Conservation (phyloP, 371 early-diverging fungal species). For the Mortierella sp. region DNA sequence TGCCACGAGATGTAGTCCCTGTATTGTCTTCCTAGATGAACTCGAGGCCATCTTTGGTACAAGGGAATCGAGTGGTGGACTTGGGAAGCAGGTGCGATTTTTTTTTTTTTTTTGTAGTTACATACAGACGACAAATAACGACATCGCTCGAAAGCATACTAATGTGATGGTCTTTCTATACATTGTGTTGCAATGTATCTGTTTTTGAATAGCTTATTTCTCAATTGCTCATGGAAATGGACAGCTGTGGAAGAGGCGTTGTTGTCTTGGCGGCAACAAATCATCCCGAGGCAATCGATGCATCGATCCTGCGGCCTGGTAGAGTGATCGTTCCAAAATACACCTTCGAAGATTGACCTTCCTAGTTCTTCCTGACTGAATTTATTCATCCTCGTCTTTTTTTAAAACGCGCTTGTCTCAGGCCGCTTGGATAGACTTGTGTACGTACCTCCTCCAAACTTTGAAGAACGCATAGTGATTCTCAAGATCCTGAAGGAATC, state of each 20-base stretch:
- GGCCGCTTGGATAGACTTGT: constrained; percentile 90
- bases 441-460: constrained; percentile 78
- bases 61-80: constrained; percentile 68
- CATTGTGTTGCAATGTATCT: background rate
- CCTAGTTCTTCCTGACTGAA: too few species aligned
- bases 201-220: constrained; percentile 63
- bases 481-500: constrained; percentile 69
- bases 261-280: constrained; percentile 92
- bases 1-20: constrained; percentile 91
- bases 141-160: too few species aligned
- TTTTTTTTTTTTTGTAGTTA: too few species aligned
- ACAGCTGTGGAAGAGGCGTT: constrained; percentile 66
- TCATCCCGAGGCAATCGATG: constrained; percentile 83
- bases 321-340: constrained; percentile 7
- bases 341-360: background rate
- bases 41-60: constrained; percentile 90
- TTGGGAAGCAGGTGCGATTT: constrained; percentile 68
- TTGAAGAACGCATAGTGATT: constrained; percentile 76
- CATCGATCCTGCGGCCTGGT: constrained; percentile 88
- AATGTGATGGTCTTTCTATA: too few species aligned
- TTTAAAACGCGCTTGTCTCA: too few species aligned
- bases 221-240: constrained; percentile 86
- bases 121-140: too few species aligned
- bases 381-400: too few species aligned
- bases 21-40: constrained; percentile 99